phyloP scores from a whole-genome alignment of 2,329 filamentous ascomycete genomes.

The Pseudophaeomoniella oleicola region DNA sequence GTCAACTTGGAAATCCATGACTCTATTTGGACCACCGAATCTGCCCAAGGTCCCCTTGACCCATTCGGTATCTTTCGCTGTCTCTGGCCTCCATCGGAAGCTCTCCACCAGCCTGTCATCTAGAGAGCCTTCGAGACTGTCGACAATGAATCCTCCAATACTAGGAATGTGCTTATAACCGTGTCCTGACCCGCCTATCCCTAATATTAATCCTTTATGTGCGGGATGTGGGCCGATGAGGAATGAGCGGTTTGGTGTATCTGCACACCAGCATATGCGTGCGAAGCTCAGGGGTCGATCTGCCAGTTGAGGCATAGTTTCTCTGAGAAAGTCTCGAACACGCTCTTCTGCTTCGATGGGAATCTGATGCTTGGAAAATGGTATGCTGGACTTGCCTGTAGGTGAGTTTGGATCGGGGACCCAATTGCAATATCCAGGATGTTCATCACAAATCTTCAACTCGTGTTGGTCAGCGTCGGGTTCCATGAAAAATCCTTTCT shows the following conservation, averaged over 20 bases:
- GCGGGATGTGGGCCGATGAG: conserved; percentile 36
- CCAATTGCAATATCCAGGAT: conserved; percentile 41
- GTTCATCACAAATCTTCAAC: conserved; percentile 33
- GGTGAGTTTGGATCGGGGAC: conserved; percentile 11
- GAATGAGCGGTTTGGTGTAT: conserved; percentile 39
- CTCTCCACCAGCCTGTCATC: conserved; percentile 26
- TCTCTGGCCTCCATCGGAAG: conserved; percentile 39
- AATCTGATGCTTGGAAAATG: conserved; percentile 26
- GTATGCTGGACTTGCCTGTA: conserved; percentile 19
- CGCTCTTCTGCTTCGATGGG: conserved; percentile 32
- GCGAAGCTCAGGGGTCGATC: conserved; percentile 34
- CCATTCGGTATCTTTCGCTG: conserved; percentile 30
- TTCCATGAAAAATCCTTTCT: conserved; percentile 36
- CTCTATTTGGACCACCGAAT: conserved; percentile 30
- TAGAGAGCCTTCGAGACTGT: conserved; percentile 30
- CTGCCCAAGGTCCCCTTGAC: conserved; percentile 31
- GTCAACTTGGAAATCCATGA: conserved; percentile 32
- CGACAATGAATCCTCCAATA: conserved; percentile 34
- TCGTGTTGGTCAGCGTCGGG: conserved; percentile 23
- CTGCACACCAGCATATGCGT: conserved; percentile 42
- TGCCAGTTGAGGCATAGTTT: conserved; percentile 39
- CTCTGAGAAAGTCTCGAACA: conserved; percentile 32
- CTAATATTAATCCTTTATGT: conserved; percentile 28
- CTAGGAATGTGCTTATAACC: conserved; percentile 39
- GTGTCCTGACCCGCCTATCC: conserved; percentile 37